These are phyloP conservation scores for Ceratobasidium sp. DNA, from an alignment of 1,284 basidiomycete species.

Conservation along the genomic window DNA sequence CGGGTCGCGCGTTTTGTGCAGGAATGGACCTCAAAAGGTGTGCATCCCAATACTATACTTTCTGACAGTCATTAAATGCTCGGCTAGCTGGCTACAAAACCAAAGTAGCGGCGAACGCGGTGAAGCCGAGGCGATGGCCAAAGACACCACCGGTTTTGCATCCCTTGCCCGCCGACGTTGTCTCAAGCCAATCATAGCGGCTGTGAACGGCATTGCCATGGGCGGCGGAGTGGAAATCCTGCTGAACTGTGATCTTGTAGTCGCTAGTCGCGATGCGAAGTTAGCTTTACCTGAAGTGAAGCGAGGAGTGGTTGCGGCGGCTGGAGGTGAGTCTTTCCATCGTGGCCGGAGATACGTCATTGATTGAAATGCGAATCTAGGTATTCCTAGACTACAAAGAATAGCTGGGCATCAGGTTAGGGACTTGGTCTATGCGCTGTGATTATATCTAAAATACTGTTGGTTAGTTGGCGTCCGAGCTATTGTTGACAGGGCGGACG, in stretches of 20 bases:
- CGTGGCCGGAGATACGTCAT: too few relatives aligned
- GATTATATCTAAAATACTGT: conserved; percentile 11
- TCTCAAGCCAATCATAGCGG: conserved; percentile 84
- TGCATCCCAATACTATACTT: conserved; percentile 52
- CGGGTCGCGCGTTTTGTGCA: conserved; percentile 82
- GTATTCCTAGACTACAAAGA: conserved; percentile 71
- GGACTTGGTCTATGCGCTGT: neutral
- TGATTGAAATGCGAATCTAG: neutral
- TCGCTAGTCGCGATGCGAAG: conserved; percentile 77
- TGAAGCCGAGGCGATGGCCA: conserved; percentile 62
- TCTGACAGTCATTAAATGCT: conserved; percentile 30
- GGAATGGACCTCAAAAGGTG: conserved; percentile 83
- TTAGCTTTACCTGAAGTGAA: conserved; percentile 87
- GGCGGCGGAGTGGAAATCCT: conserved; percentile 86
- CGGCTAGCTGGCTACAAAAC: conserved; percentile 67
- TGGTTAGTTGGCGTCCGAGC: conserved; percentile 77
- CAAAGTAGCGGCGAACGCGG: conserved; percentile 61
- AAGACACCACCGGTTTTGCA: conserved; percentile 73
- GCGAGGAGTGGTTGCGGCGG: conserved; percentile 79
- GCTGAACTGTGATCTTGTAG: conserved; percentile 84
- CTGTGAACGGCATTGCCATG: conserved; percentile 82
- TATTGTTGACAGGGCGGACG: conserved; percentile 78
- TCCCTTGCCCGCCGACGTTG: conserved; percentile 77
- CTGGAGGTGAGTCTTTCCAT: conserved; percentile 69
- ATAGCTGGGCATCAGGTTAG: conserved; percentile 77